Percentiles rank a stretch among this genome's conserved stretches.
Conservation (phyloP, 305 asterid species). For the Solanum aculeatissimum region DNA sequence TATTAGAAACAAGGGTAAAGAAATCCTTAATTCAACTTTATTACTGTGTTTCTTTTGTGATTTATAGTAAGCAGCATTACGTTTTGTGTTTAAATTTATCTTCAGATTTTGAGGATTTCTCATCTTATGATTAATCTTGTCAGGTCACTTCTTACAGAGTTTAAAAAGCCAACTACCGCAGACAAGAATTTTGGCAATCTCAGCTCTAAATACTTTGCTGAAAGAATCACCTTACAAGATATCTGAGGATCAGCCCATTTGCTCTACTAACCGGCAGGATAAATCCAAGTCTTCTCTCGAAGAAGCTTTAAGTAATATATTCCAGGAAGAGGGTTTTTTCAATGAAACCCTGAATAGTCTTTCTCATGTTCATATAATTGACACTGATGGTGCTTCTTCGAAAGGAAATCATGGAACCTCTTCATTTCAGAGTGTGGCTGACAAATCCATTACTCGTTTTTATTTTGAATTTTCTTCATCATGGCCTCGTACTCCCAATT, state of each 20-base stretch:
- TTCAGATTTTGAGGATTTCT: background rate
- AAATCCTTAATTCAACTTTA: background rate
- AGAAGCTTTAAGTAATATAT: constrained; percentile 67
- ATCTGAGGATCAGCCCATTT: constrained; percentile 27
- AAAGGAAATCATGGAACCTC: constrained; percentile 74
- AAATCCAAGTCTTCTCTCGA: constrained; percentile 72
- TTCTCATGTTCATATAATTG: constrained; percentile 88
- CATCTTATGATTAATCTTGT: constrained; percentile 14
- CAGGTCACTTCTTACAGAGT: constrained; percentile 96
- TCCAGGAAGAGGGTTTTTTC: constrained; percentile 92
- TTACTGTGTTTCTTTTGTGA: background rate
- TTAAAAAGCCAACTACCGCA: constrained; percentile 98
- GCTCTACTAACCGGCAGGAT: constrained; percentile 22
- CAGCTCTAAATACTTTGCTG: constrained; percentile 89
- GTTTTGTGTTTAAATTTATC: background rate
- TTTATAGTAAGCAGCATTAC: background rate
- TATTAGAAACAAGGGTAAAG: background rate
- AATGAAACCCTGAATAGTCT: constrained; percentile 75
- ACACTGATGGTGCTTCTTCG: constrained; percentile 61
- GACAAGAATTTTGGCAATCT: constrained; percentile 95
- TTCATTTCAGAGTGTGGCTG: constrained; percentile 83
- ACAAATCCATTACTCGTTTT: constrained; percentile 89
- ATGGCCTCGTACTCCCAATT: constrained; percentile 98
- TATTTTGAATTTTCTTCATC: constrained; percentile 97
- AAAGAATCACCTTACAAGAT: constrained; percentile 92